phyloP scores from a whole-genome alignment of 2,329 filamentous ascomycete species.

The Rachicladosporium sp. region DNA sequence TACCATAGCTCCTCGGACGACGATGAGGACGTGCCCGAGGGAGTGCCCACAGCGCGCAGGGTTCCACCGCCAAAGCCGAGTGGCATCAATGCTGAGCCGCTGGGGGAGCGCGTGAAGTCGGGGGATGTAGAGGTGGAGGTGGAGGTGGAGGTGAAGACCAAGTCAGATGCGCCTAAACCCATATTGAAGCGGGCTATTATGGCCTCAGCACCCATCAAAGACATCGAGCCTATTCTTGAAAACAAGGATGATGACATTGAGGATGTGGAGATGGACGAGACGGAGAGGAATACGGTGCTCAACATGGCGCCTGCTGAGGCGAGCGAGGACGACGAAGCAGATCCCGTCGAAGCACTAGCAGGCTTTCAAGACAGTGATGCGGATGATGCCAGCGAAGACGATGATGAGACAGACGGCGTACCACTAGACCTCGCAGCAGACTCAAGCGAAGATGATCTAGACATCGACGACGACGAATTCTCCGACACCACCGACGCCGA shows the following conservation, averaged over 20 bases:
- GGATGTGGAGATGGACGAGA: slow-evolving; percentile 32
- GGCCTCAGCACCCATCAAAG: slow-evolving; percentile 1
- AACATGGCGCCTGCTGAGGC: slow-evolving; percentile 6
- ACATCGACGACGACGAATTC: slow-evolving; percentile 30
- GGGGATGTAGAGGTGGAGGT: background rate
- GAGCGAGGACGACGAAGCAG: slow-evolving; percentile 11
- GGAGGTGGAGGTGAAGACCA: slow-evolving; percentile 7
- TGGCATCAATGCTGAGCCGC: slow-evolving; percentile 1
- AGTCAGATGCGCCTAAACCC: slow-evolving; percentile 9
- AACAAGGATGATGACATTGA: slow-evolving; percentile 27
- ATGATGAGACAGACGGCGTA: slow-evolving; percentile 29
- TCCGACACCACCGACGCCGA: slow-evolving; percentile 24
- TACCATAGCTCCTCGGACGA: slow-evolving; percentile 56
- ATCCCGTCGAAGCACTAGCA: slow-evolving; percentile 4
- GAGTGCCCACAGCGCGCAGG: too few species aligned
- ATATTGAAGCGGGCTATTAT: slow-evolving; percentile 9
- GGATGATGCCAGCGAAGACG: slow-evolving; percentile 22
- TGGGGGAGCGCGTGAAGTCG: background rate
- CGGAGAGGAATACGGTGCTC: slow-evolving; percentile 20
- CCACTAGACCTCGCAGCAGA: slow-evolving; percentile 12
- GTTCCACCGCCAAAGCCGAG: background rate
- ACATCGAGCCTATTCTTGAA: slow-evolving; percentile 1
- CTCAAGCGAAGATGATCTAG: slow-evolving; percentile 13
- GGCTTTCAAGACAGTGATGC: slow-evolving; percentile 12
- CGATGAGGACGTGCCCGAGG: slow-evolving; percentile 23